phyloP scores from a whole-genome alignment of 306 rosid species.

The Senna tora region DNA sequence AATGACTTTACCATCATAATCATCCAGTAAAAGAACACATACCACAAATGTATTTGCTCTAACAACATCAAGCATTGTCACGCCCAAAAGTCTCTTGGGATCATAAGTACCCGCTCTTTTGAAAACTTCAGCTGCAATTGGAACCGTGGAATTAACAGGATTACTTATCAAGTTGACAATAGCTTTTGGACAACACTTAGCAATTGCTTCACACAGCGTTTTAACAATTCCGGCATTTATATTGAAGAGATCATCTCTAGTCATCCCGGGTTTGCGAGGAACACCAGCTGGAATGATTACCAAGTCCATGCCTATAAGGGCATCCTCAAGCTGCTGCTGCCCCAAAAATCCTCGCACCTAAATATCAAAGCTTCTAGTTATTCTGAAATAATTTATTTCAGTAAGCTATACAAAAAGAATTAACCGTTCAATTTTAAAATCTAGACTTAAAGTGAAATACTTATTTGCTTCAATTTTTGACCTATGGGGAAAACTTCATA shows the following conservation, averaged over 20 bases:
- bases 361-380: constrained; percentile 25
- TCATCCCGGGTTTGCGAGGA: constrained; percentile 98
- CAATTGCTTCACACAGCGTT: constrained; percentile 80
- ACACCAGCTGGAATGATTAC: constrained; percentile 91
- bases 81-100: constrained; percentile 88
- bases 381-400: neutral
- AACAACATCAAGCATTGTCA: constrained; percentile 91
- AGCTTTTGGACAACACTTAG: constrained; percentile 79
- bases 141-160: constrained; percentile 96
- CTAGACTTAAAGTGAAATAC: neutral
- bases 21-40: constrained; percentile 32
- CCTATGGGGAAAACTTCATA: neutral
- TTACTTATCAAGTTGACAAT: constrained; percentile 88
- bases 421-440: neutral
- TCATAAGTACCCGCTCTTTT: constrained; percentile 84
- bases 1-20: constrained; percentile 26
- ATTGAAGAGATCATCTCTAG: constrained; percentile 95
- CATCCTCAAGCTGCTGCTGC: constrained; percentile 82
- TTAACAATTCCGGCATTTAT: constrained; percentile 91
- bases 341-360: constrained; percentile 91
- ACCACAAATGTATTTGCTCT: constrained; percentile 97
- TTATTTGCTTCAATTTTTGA: neutral
- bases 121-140: constrained; percentile 95
- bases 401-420: neutral
- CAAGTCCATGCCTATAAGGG: constrained; percentile 86